A percentile compares a stretch with the other conserved stretches of the same genome.
These are phyloP conservation scores for Pseudozyma pruni DNA, from an alignment of 1,284 basidiomycete species.

Conservation along the genomic window DNA sequence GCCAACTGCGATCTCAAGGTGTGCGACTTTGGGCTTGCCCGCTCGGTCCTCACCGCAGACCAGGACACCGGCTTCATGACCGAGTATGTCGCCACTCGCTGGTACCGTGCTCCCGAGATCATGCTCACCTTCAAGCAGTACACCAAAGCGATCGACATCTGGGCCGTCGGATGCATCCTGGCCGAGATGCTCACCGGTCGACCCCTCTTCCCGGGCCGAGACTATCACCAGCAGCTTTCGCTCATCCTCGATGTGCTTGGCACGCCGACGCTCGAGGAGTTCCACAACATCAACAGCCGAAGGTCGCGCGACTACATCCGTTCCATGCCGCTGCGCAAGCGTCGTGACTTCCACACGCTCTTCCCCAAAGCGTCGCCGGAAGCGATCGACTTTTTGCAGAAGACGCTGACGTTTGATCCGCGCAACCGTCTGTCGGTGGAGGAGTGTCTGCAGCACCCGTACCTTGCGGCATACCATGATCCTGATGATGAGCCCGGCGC, in stretches of 20 bases:
- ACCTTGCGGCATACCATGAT: constrained; percentile 64
- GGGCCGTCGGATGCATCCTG: constrained; percentile 91
- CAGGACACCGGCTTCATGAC: constrained; percentile 67
- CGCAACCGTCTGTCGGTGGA: constrained; percentile 63
- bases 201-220: constrained; percentile 83
- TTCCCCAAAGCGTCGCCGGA: constrained; percentile 78
- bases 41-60: constrained; percentile 64
- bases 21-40: constrained; percentile 68
- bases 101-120: constrained; percentile 67
- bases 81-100: constrained; percentile 67
- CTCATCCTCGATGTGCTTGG: constrained; percentile 74
- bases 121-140: constrained; percentile 68
- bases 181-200: constrained; percentile 92
- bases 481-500: constrained; percentile 61
- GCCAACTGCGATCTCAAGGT: constrained; percentile 67
- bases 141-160: constrained; percentile 71
- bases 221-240: constrained; percentile 71
- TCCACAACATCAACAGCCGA: constrained; percentile 77
- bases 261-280: constrained; percentile 74
- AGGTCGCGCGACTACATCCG: constrained; percentile 91
- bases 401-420: constrained; percentile 78
- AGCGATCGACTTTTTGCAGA: constrained; percentile 84
- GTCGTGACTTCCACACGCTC: constrained; percentile 78
- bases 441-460: constrained; percentile 64
- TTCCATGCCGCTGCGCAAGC: constrained; percentile 88